Evolutionary conservation across 352 stramenopile genomes (phyloP).

Genomic region (Globisporangium echinulatum): DNA sequence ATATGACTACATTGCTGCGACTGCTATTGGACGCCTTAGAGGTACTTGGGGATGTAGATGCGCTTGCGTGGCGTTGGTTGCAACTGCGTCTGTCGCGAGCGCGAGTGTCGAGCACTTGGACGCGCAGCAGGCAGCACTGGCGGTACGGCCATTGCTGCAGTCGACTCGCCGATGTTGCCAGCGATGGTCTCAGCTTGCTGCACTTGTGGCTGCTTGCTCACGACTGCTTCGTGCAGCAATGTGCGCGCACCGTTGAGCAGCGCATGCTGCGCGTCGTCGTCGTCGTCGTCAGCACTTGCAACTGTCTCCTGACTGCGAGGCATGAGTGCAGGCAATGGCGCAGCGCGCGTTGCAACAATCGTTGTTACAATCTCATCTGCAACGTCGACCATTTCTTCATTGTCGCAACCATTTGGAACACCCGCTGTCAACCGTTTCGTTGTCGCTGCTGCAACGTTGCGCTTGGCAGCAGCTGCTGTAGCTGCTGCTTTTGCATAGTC

Average conservation of each 20-base stretch:
- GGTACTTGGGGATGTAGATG: constrained; percentile 14
- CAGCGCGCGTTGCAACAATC: constrained; percentile 2
- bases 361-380: constrained; percentile 12
- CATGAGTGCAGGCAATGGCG: no score
- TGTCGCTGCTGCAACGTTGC: neutral
- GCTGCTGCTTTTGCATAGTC: constrained; percentile 22
- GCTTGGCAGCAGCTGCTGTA: neutral
- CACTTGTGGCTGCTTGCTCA: neutral
- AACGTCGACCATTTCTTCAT: constrained; percentile 19
- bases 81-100: no score
- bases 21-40: constrained; percentile 3
- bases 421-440: no score
- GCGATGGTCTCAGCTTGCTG: no score
- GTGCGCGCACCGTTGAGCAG: constrained; percentile 6
- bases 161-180: no score
- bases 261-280: constrained; percentile 2
- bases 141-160: no score
- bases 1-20: neutral
- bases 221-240: constrained; percentile 12
- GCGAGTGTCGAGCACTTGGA: no score
- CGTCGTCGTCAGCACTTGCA: neutral
- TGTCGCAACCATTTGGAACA: neutral
- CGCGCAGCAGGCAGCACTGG: neutral
- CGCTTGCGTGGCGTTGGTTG: neutral
- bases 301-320: neutral